phyloP scores from a whole-genome alignment of 345 rosid species.

The Viola odorata region DNA sequence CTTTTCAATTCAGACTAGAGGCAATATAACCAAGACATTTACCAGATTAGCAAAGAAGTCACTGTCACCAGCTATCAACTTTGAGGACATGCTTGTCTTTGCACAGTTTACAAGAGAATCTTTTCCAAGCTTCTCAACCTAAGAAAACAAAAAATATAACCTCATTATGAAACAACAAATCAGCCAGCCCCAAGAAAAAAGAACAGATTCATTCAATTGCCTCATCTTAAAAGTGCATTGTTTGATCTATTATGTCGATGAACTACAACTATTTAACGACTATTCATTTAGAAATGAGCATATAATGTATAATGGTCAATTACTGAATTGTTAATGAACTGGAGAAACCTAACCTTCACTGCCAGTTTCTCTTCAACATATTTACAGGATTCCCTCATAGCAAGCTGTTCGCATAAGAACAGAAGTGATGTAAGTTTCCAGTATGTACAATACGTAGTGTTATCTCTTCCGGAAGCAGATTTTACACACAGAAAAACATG shows the following conservation, averaged over 20 bases:
- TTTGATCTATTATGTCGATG: too few species aligned
- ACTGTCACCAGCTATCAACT: constrained; percentile 83
- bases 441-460: background rate
- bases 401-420: constrained; percentile 50
- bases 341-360: constrained; percentile 48
- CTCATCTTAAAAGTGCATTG: too few species aligned
- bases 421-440: background rate
- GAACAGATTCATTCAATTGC: too few species aligned
- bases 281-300: too few species aligned
- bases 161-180: background rate
- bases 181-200: too few species aligned
- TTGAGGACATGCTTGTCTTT: constrained; percentile 98
- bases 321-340: background rate
- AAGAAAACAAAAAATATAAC: background rate
- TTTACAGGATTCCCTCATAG: constrained; percentile 98
- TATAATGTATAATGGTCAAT: too few species aligned
- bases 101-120: constrained; percentile 88
- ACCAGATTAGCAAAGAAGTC: constrained; percentile 95
- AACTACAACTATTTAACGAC: too few species aligned
- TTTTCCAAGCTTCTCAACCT: constrained; percentile 97
- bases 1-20: too few species aligned
- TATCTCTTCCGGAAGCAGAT: background rate
- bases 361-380: constrained; percentile 86
- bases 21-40: constrained; percentile 11
- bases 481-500: background rate